A percentile compares a stretch with the other conserved stretches of the same genome.
These are phyloP conservation scores for Tulasnella sp. DNA, from an alignment of 768 basidiomycete species.

Conservation along the genomic window DNA sequence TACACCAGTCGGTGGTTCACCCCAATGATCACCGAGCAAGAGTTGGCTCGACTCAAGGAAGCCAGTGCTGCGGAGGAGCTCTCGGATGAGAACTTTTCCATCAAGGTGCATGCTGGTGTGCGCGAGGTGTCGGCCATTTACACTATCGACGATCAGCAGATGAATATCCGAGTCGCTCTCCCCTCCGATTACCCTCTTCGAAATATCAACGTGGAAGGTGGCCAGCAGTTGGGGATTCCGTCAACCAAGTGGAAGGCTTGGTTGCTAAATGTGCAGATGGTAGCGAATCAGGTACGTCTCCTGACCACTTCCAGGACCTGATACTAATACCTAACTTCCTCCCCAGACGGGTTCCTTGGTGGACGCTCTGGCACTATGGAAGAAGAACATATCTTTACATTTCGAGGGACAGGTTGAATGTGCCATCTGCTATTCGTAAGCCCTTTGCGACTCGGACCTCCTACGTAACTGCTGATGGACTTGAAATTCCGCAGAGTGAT, in stretches of 20 bases:
- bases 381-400: conserved; percentile 86
- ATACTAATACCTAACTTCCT: neutral
- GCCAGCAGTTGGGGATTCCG: conserved; percentile 78
- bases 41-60: conserved; percentile 66
- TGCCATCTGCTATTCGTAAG: conserved; percentile 92
- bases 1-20: conserved; percentile 86
- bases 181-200: conserved; percentile 89
- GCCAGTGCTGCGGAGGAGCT: conserved; percentile 53
- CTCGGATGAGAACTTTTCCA: conserved; percentile 67
- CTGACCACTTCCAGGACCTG: conserved; percentile 3
- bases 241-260: conserved; percentile 91
- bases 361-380: conserved; percentile 85
- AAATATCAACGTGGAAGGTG: conserved; percentile 80
- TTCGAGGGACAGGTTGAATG: conserved; percentile 96
- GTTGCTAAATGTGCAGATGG: conserved; percentile 65
- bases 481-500: conserved; percentile 60
- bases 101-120: conserved; percentile 68
- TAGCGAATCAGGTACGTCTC: conserved; percentile 85
- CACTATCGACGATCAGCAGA: conserved; percentile 84
- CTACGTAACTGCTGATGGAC: neutral
- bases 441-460: neutral
- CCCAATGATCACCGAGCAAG: conserved; percentile 77
- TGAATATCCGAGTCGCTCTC: conserved; percentile 83
- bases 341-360: conserved; percentile 82
- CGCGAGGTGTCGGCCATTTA: conserved; percentile 84